Evolutionary conservation across 139 green algal species (phyloP), one percentile per base, ranked within the genome.

Genomic region (Micractinium sp.): DNA sequence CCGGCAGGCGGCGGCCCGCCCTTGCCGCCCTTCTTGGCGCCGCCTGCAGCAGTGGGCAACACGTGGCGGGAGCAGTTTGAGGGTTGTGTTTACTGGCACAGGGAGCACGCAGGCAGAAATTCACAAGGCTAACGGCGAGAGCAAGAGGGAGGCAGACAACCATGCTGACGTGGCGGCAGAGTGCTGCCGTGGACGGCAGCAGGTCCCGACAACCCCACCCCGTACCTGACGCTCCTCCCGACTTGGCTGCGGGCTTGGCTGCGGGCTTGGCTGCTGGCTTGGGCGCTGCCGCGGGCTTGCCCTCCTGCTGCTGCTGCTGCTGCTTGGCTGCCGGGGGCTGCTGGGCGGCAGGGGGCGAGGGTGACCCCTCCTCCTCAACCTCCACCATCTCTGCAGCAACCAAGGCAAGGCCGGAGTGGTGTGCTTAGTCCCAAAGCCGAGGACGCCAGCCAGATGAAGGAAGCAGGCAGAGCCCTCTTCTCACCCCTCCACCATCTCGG

Each of bases 21-120:
- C 87, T 90, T 90, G 87, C 73, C 75, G 76, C 84, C 56, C 87
- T 92, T 92, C 53, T 90, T 90, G 73, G 39, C 20, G 38, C 87
- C 77, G 33, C 38, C 67, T 80, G 83, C 61, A 78, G 76, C 38
- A 60, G 36, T 22, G 38, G 36, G 1, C 20, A 5, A 35, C 1
- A 23, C 33, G 0, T 1, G 38, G 38, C 36, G 38, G 38, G 12
- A n/a, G 76, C 18, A 20, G 4, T 0, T 33, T 16, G 23, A 22
- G 22, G 3, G 13, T 79, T 31, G 9, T 13, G 27, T 25, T 80
- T n/a, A 0, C 74, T 29, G 33, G 35, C 16, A 53, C 0, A 53
- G 35, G 18, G 29, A 29, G 74, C 33, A 13, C 18, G 74, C 35
- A 53, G 35, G 74, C 74, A 29, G 23, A 5, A 5, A 20, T 25